Base-by-base conservation (phyloP, 129 eudicot genomes). In the Silybum marianum region DNA sequence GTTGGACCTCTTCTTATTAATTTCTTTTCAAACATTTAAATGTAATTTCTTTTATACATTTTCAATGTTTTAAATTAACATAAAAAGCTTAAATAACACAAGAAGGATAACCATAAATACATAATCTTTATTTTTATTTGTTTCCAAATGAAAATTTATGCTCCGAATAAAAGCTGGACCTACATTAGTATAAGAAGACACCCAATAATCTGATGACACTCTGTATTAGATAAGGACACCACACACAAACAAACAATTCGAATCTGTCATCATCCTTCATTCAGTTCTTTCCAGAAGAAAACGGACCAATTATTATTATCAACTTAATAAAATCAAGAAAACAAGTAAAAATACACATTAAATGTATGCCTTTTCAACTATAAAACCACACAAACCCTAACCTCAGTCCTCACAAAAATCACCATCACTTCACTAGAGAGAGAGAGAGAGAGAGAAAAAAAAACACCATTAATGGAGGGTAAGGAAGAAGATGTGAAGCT, bases 401-500 rank as follows among this genome's bases (percentile, higher is more conserved):
- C 85, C 22, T 54, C 80, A 11, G 51, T 78, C 90, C 74, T 81
- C 83, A 79, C 83, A 79, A 85, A 76, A 71, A 77, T 76, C 75
- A 58, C 80, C 76, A 77, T 76, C 75, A 58, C 80, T 46, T 39
- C 73, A 24, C 25, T n/a, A 13, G 44, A 83, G 77, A 85, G 77
- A 79, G 42, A 21, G n/a, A 69, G 36, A 54, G 44, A 66, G 83
- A 11, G 6, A 32, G 7, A 4, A 32, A 21, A 78, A 39, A 39
- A 13, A 65, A 67, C 51, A 38, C 66, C 51, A 32, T 32, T 32
- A 83, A 91, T 93, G 98, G 98, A 93, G 87, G 98, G 89, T 60
- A 93, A 88, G 82, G 97, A 93, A 73, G 98, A 93, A 74, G 98
- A 93, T 93, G 98, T 93, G 72, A 91, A 77, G 44, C 90, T 93